Conservation (phyloP, 1,284 basidiomycete genomes). For the Spongiforma sp. region DNA sequence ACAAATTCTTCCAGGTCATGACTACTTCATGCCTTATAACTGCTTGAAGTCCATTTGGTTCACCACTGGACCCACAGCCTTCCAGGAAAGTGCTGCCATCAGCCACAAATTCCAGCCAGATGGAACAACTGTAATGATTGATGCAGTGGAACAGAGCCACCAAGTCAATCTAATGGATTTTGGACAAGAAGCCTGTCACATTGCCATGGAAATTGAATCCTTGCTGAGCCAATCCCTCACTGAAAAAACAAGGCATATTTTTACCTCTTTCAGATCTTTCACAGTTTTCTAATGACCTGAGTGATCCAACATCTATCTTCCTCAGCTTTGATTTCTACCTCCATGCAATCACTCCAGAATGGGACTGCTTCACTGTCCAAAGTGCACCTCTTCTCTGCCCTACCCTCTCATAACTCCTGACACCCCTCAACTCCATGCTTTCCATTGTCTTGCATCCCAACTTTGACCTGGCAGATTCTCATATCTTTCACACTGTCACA, state of each 20-base stretch:
- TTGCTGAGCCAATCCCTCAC: background rate
- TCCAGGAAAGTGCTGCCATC: slow-evolving; percentile 3
- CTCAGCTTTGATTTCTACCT: slow-evolving; percentile 88
- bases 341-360: slow-evolving; percentile 73
- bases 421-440: slow-evolving; percentile 81
- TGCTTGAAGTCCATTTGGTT: slow-evolving; percentile 7
- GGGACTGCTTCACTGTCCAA: slow-evolving; percentile 72
- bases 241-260: background rate
- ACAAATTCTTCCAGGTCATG: background rate
- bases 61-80: background rate
- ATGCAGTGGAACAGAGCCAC: slow-evolving; percentile 1
- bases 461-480: slow-evolving; percentile 89
- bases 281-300: slow-evolving; percentile 2
- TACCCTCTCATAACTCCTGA: slow-evolving; percentile 50
- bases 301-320: background rate
- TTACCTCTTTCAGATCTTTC: slow-evolving; percentile 1
- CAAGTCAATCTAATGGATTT: background rate
- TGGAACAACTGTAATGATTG: background rate
- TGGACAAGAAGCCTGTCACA: background rate
- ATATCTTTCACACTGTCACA: slow-evolving; percentile 84
- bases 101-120: slow-evolving; percentile 4
- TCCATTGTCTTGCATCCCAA: slow-evolving; percentile 76
- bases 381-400: slow-evolving; percentile 51
- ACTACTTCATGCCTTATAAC: slow-evolving; percentile 5
- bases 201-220: background rate